These are phyloP conservation scores for Phanerochaete sordida DNA, from an alignment of 768 basidiomycete species.

Conservation along the genomic window DNA sequence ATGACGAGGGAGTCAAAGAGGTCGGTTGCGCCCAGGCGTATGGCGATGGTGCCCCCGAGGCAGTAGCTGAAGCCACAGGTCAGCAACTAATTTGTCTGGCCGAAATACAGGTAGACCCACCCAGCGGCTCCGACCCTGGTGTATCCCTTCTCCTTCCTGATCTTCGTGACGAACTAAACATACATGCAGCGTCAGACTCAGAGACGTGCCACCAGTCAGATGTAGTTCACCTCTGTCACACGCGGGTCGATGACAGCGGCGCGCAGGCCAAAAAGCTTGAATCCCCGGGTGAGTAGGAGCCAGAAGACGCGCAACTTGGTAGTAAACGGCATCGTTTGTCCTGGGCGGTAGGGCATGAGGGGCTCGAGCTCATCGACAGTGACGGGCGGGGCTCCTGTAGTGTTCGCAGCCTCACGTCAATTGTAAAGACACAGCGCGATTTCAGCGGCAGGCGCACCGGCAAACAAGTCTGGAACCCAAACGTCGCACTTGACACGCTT, in stretches of 20 bases:
- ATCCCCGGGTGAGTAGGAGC: conserved; percentile 21
- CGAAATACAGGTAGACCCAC: no score
- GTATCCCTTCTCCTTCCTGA: conserved; percentile 38
- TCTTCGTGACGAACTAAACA: conserved; percentile 31
- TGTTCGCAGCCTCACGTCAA: neutral
- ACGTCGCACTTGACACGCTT: conserved; percentile 51
- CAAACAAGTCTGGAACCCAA: conserved; percentile 61
- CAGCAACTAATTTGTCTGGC: neutral
- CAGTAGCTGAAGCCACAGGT: conserved; percentile 30
- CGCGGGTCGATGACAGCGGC: conserved; percentile 27
- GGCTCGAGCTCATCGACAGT: conserved; percentile 25
- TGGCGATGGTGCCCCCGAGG: conserved; percentile 32
- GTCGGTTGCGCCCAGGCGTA: conserved; percentile 27
- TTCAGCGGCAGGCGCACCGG: conserved; percentile 32
- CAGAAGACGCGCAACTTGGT: conserved; percentile 17
- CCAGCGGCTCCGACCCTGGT: conserved; percentile 40
- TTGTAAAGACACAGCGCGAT: neutral
- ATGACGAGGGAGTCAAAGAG: conserved; percentile 36
- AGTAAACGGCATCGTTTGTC: conserved; percentile 16
- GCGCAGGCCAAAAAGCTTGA: conserved; percentile 20
- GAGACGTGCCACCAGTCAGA: neutral
- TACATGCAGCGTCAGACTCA: neutral
- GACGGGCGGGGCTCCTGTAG: conserved; percentile 27
- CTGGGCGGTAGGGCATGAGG: conserved; percentile 28
- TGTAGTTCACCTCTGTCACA: conserved; percentile 19